A percentile compares a stretch with the other conserved stretches of the same genome.
phyloP scores from a whole-genome alignment of 257 asterid genomes.

The Osmanthus fragrans region DNA sequence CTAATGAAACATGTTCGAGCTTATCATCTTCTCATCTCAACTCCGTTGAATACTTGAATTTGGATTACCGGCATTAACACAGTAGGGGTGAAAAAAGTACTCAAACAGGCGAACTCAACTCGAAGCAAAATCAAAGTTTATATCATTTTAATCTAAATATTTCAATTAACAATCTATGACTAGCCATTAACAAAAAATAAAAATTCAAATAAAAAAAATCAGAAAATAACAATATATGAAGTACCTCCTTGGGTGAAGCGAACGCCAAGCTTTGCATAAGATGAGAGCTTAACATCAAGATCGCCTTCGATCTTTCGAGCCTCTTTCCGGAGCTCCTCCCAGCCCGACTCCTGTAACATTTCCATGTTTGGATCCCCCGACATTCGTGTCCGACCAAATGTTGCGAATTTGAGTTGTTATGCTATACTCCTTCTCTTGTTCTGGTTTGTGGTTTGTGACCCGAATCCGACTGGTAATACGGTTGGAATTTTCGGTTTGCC shows the following conservation, averaged over 20 bases:
- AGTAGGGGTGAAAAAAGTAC: too few relatives aligned
- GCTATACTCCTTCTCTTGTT: background rate
- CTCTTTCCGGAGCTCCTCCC: slow-evolving; percentile 97
- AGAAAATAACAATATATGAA: background rate
- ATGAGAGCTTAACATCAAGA: slow-evolving; percentile 96
- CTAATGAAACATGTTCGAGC: background rate
- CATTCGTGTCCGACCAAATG: slow-evolving; percentile 37
- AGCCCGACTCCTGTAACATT: slow-evolving; percentile 81
- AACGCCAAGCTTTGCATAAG: slow-evolving; percentile 93
- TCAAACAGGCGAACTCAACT: background rate
- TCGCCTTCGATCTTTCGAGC: slow-evolving; percentile 97
- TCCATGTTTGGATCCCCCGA: slow-evolving; percentile 60
- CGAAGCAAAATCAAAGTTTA: background rate
- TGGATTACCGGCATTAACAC: background rate
- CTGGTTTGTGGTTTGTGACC: background rate
- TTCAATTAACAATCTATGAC: background rate
- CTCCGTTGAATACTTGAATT: too few relatives aligned
- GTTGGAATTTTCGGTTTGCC: background rate
- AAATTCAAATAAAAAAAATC: background rate
- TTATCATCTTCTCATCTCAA: too few relatives aligned
- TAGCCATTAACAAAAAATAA: background rate
- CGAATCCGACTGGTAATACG: background rate
- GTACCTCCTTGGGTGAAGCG: slow-evolving; percentile 81
- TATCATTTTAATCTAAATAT: background rate
- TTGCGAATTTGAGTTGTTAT: background rate